Conservation (phyloP, 306 rosid genomes). For the Hippophae tibetana region DNA sequence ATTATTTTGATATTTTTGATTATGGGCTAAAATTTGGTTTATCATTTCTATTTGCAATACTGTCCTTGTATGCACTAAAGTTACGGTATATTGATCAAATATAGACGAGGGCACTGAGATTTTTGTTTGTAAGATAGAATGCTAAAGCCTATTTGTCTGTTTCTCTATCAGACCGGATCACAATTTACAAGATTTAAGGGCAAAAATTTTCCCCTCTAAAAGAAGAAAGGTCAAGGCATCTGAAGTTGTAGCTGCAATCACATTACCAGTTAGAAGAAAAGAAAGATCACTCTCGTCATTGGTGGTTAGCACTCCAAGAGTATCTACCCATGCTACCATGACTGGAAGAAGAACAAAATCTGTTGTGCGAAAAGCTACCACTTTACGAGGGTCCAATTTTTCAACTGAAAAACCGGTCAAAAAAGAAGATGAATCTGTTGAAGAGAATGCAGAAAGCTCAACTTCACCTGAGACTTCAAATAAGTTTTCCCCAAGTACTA, state of each 20-base stretch:
- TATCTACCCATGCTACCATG: slow-evolving; percentile 48
- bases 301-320: slow-evolving; percentile 88
- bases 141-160: slow-evolving; percentile 12
- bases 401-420: slow-evolving; percentile 44
- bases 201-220: slow-evolving; percentile 72
- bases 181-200: slow-evolving; percentile 72
- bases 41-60: too few species aligned
- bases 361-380: slow-evolving; percentile 55
- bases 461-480: slow-evolving; percentile 56
- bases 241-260: slow-evolving; percentile 40
- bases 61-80: background rate
- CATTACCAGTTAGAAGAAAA: slow-evolving; percentile 73
- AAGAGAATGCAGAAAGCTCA: slow-evolving; percentile 49
- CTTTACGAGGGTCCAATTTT: slow-evolving; percentile 48
- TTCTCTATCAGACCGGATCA: slow-evolving; percentile 81
- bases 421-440: slow-evolving; percentile 49
- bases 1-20: background rate
- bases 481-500: slow-evolving; percentile 39
- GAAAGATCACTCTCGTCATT: slow-evolving; percentile 92
- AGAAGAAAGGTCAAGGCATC: slow-evolving; percentile 53
- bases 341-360: slow-evolving; percentile 83
- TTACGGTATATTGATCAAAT: slow-evolving; percentile 14
- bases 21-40: too few species aligned
- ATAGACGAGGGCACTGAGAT: background rate
- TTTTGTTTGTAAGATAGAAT: slow-evolving; percentile 1